Evolutionary conservation across 225 moss, liverwort and hornwort genomes (phyloP).

Genomic region (Ulota crispa): DNA sequence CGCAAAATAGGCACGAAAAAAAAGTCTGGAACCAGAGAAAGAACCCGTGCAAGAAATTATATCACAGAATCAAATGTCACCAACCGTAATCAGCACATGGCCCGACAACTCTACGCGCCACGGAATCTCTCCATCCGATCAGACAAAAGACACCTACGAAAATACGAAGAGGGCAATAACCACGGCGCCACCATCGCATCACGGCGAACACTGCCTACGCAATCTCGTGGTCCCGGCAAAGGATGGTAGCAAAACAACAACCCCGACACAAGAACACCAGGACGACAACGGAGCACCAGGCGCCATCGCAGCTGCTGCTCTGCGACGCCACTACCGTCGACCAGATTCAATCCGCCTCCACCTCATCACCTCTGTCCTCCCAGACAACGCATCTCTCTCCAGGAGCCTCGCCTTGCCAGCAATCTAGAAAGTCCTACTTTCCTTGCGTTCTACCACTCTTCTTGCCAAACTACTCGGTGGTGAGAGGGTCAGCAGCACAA

Average conservation of each 20-base stretch:
- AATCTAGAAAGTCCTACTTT: conserved; percentile 15
- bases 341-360: conserved; percentile 7
- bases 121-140: neutral
- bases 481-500: too few relatives aligned
- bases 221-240: conserved; percentile 4
- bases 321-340: neutral
- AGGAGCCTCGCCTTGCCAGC: neutral
- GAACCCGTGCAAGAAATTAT: neutral
- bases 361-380: neutral
- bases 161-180: neutral
- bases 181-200: neutral
- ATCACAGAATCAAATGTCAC: conserved; percentile 6
- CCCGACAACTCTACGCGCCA: neutral
- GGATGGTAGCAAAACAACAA: conserved; percentile 8
- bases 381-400: neutral
- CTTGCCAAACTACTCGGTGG: too few relatives aligned
- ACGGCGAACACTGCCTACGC: neutral
- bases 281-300: neutral
- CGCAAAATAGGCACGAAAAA: neutral
- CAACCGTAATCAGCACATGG: conserved; percentile 16
- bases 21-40: neutral
- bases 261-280: neutral
- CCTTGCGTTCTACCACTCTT: neutral
- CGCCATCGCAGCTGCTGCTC: conserved; percentile 16
- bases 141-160: neutral